Base-by-base conservation (phyloP, 352 stramenopile genomes). In the Blastocystis sp. region DNA sequence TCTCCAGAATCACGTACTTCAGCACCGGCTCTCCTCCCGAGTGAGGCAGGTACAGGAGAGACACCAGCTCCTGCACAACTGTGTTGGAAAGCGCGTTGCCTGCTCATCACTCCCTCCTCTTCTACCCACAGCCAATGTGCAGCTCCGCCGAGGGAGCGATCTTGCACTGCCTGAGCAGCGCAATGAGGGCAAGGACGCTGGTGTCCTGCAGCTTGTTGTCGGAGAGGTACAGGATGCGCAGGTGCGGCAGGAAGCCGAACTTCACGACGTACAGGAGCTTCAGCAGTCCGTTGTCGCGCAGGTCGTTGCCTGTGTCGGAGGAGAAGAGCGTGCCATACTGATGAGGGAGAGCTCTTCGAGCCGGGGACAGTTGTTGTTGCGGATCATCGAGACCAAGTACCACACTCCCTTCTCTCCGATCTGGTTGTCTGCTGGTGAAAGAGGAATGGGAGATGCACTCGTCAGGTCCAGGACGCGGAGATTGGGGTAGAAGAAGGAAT, bases 1-100 rank as follows among this genome's bases (percentile, higher is more conserved):
- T 84, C 34, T 84, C 74, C 4, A 84, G 57, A 70, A 84, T 54
- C 24, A 84, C 74, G 42, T 66, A 84, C 52, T 84, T 84, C 74
- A 84, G 45, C 1, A 59, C 21, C 10, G 74, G 74, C 17, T 69
- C 74, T 52, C 28, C 24, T 14, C 7, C 10, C 14, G 45, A 11
- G 59, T 42, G 48, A 81, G 54, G 71, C 28, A 7, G 11, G 45
- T 84, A 84, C 17, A 84, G 48, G 11, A 84, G 61, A 14, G 74
- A 84, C 21, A 84, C 74, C n/a, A 84, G 61, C 34, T 28, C 28
- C 24, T 84, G 74, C n/a, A 84, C 45, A 1, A 63, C 60, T 28
- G n/a, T 45, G 28, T 34, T 66, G 1, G 74, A 84, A 38, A 84
- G 74, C 28, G 45, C 57, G 34, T 84, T 76, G 38, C 66, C 66